Evolutionary conservation across 1,139 yeast genomes (phyloP).

Genomic region (Taiozyma sp.): DNA sequence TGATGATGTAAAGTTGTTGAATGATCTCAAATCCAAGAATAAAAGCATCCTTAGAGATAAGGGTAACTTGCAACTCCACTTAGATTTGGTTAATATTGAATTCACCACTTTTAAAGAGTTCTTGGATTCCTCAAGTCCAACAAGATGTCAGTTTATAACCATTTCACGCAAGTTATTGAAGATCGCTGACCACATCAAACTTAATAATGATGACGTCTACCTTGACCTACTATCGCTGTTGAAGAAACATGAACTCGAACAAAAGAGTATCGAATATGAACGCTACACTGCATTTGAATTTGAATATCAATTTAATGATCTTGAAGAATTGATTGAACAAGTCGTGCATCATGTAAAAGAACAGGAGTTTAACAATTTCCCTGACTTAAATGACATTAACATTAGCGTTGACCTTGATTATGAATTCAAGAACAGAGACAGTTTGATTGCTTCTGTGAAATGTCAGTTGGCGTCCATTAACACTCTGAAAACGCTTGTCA

Average conservation of each 20-base stretch:
- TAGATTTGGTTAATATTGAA: neutral
- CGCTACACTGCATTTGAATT: neutral
- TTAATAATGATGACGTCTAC: neutral
- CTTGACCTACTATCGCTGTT: neutral
- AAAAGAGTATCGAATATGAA: slow-evolving; percentile 1
- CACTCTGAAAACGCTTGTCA: neutral
- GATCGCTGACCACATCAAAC: neutral
- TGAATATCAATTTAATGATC: neutral
- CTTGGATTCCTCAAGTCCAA: neutral
- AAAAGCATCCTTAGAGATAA: neutral
- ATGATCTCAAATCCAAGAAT: neutral
- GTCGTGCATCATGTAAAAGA: slow-evolving; percentile 8
- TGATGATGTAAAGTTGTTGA: slow-evolving; percentile 2
- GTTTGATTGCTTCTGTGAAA: neutral
- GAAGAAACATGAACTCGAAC: neutral
- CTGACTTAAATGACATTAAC: neutral
- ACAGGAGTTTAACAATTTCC: slow-evolving; percentile 4
- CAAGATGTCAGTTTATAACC: neutral
- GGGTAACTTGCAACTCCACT: neutral
- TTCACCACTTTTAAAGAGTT: neutral
- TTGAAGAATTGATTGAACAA: slow-evolving; percentile 1
- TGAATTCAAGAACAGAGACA: neutral
- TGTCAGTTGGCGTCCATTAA: neutral
- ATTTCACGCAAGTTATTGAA: neutral
- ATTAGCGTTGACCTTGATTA: neutral